Conservation (phyloP, 331 rosid species). For the Quercus phellos region DNA sequence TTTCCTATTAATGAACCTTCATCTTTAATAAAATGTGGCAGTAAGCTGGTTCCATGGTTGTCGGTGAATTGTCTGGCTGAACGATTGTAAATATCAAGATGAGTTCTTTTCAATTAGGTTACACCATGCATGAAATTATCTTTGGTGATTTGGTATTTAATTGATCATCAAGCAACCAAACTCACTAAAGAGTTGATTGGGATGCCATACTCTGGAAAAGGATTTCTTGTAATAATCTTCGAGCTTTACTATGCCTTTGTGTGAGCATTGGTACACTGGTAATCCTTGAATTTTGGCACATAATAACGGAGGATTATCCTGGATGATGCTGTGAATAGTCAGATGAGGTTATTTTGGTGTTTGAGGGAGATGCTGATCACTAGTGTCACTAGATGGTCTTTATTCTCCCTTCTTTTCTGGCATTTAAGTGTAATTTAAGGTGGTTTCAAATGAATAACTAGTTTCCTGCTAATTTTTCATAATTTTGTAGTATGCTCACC, state of each 20-base stretch:
- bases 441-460: neutral
- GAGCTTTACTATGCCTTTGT: neutral
- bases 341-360: neutral
- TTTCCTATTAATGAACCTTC: neutral
- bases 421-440: neutral
- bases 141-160: neutral
- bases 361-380: neutral
- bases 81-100: neutral
- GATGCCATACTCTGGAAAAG: neutral
- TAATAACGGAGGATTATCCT: neutral
- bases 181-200: neutral
- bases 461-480: constrained; percentile 10
- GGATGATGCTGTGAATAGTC: neutral
- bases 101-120: neutral
- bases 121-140: neutral
- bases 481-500: constrained; percentile 71
- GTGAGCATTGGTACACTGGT: neutral
- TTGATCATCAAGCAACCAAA: neutral
- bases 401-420: neutral
- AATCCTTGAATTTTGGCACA: neutral
- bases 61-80: neutral
- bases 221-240: neutral
- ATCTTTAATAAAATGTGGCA: neutral
- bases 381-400: neutral
- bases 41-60: neutral